phyloP scores from a whole-genome alignment of 2,329 filamentous ascomycete species.

The Apiospora kogelbergensis region DNA sequence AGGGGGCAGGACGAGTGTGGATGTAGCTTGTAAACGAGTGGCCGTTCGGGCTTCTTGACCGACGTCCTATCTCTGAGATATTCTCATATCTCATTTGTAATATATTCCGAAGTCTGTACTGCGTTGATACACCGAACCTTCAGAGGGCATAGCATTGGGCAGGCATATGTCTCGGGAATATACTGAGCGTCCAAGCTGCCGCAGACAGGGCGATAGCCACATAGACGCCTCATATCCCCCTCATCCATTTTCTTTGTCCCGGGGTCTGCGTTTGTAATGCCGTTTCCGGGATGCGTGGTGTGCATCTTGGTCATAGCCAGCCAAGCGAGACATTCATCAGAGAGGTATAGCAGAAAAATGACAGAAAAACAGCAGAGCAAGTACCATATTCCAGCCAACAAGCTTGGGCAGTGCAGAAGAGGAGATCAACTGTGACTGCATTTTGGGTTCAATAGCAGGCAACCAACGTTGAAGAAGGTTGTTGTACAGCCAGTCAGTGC shows the following conservation, averaged over 20 bases:
- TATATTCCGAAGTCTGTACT: background rate
- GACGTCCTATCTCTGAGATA: no score
- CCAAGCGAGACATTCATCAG: slow-evolving; percentile 4
- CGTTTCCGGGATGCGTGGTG: background rate
- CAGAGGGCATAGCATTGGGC: background rate
- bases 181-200: slow-evolving; percentile 30
- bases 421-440: background rate
- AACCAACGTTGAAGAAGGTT: background rate
- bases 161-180: slow-evolving; percentile 40
- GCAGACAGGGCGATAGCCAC: slow-evolving; percentile 17
- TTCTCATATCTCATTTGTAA: slow-evolving; percentile 1
- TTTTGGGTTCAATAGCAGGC: background rate
- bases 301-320: background rate
- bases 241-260: slow-evolving; percentile 3
- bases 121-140: background rate
- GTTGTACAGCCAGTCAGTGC: background rate
- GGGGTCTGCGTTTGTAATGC: slow-evolving; percentile 5
- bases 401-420: background rate
- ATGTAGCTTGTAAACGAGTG: background rate
- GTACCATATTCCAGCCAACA: background rate
- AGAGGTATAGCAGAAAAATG: background rate
- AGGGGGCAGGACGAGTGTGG: background rate
- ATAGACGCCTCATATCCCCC: slow-evolving; percentile 15
- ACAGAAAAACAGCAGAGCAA: background rate
- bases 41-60: background rate